Conservation (phyloP, 331 rosid species). For the Cydonia oblonga region DNA sequence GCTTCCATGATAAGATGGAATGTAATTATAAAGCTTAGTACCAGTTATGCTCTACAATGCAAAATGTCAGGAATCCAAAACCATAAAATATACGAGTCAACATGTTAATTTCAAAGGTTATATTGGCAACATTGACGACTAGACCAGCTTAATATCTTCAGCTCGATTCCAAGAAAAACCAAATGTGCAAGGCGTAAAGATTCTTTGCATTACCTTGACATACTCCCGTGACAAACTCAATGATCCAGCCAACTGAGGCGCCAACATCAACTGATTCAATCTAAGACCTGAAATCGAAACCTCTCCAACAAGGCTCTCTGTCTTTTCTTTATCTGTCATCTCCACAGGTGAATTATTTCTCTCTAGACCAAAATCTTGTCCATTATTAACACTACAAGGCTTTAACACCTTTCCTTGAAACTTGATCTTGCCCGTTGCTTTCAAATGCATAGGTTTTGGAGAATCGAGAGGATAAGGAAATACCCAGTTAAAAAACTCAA, state of each 20-base stretch:
- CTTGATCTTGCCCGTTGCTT: slow-evolving; percentile 78
- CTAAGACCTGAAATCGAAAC: slow-evolving; percentile 80
- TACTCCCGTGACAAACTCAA: slow-evolving; percentile 50
- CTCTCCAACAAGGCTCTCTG: slow-evolving; percentile 57
- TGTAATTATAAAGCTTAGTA: neutral
- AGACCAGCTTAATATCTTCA: neutral
- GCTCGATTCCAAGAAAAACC: neutral
- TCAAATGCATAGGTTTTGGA: slow-evolving; percentile 70
- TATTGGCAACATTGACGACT: neutral
- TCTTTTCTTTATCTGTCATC: slow-evolving; percentile 28
- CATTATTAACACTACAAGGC: slow-evolving; percentile 25
- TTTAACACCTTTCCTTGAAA: slow-evolving; percentile 74
- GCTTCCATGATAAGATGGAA: neutral
- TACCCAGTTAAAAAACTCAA: slow-evolving; percentile 67
- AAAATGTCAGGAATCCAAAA: neutral
- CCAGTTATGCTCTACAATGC: neutral
- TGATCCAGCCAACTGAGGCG: slow-evolving; percentile 69
- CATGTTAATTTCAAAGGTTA: neutral
- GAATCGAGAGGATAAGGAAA: slow-evolving; percentile 60
- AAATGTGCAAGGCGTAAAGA: neutral
- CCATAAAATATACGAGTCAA: neutral
- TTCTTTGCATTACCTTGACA: slow-evolving; percentile 55
- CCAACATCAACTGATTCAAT: slow-evolving; percentile 83
- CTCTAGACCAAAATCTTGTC: slow-evolving; percentile 30
- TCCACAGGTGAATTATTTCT: slow-evolving; percentile 24